A percentile compares a stretch with the other conserved stretches of the same genome.
phyloP scores from a whole-genome alignment of 257 asterid genomes.

The Fraxinus excelsior region DNA sequence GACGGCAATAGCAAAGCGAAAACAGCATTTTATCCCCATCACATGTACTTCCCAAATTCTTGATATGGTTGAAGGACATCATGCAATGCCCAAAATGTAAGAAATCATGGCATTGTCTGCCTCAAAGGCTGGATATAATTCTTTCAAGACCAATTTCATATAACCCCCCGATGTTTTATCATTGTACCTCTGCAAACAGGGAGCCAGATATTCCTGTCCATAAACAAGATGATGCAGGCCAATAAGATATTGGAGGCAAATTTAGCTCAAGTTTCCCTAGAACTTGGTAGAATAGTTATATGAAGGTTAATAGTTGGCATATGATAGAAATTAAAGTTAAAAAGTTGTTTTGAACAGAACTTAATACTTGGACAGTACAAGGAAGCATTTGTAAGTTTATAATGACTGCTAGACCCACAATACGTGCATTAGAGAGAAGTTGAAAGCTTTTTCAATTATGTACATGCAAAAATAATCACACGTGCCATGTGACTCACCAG shows the following conservation, averaged over 20 bases:
- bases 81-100: background rate
- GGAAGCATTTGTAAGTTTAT: background rate
- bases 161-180: background rate
- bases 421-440: background rate
- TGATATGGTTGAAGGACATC: background rate
- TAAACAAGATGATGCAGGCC: background rate
- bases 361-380: background rate
- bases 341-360: background rate
- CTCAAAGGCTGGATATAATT: background rate
- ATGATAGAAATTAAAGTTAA: background rate
- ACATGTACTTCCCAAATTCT: background rate
- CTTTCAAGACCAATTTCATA: background rate
- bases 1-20: background rate
- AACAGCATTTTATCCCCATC: background rate
- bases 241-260: background rate
- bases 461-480: background rate
- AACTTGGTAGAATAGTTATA: background rate
- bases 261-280: background rate
- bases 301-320: background rate
- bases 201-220: background rate
- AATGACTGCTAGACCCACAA: background rate
- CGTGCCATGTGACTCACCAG: conserved; percentile 31
- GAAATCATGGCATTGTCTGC: background rate
- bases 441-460: background rate
- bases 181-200: background rate